Evolutionary conservation across 108 stramenopile genomes (phyloP).

Genomic region (Bacterosira constricta): DNA sequence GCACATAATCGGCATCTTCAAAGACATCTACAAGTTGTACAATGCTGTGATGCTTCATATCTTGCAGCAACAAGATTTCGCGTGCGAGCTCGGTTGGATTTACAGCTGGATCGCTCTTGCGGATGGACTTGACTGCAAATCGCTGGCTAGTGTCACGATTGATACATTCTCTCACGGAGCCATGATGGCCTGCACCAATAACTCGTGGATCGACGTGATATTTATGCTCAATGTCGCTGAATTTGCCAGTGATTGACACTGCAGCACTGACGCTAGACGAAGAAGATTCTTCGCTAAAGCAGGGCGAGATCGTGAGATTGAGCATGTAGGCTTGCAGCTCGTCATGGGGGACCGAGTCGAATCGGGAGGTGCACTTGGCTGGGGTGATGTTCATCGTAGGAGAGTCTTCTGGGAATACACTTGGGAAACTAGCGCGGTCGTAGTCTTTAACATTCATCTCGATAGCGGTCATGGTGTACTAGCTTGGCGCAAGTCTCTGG

Average conservation of each 20-base stretch:
- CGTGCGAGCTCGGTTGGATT: constrained; percentile 24
- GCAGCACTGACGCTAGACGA: too few relatives aligned
- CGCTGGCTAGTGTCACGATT: constrained; percentile 31
- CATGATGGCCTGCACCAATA: constrained; percentile 36
- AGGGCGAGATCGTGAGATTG: too few relatives aligned
- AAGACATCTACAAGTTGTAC: constrained; percentile 76
- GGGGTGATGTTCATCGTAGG: too few relatives aligned
- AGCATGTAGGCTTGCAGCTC: too few relatives aligned
- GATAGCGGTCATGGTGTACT: too few relatives aligned
- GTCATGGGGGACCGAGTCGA: too few relatives aligned
- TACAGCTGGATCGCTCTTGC: constrained; percentile 14
- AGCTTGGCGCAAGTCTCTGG: too few relatives aligned
- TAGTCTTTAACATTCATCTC: too few relatives aligned
- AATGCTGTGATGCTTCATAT: constrained; percentile 77
- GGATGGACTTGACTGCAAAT: constrained; percentile 44
- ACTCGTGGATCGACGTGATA: constrained; percentile 43
- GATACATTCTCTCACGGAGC: constrained; percentile 35
- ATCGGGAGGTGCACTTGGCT: too few relatives aligned
- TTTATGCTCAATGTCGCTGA: constrained; percentile 27
- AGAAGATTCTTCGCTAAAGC: too few relatives aligned
- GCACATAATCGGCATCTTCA: constrained; percentile 70
- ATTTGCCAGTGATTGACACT: constrained; percentile 19
- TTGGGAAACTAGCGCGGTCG: too few relatives aligned
- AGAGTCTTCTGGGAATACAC: too few relatives aligned
- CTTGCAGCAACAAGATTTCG: constrained; percentile 55